Evolutionary conservation across 495 filamentous ascomycete genomes (phyloP).

Genomic region (Daldinia decipiens): DNA sequence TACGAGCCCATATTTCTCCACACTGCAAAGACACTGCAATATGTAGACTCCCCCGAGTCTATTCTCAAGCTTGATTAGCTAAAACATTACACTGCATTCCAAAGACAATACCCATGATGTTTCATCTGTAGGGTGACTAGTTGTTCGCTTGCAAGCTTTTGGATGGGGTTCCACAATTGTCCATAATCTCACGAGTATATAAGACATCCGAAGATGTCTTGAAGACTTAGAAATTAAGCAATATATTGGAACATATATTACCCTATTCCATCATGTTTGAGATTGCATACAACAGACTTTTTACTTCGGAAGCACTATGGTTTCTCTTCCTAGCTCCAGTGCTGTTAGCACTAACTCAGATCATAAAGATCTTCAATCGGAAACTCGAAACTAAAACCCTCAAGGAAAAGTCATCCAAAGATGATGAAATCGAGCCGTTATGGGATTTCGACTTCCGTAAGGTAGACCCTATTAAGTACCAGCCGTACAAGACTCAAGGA

Average conservation of each 20-base stretch:
- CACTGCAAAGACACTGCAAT: neutral
- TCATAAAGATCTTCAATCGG: neutral
- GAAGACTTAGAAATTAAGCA: neutral
- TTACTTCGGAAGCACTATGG: constrained; percentile 6
- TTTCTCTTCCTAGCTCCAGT: constrained; percentile 16
- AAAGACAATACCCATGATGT: neutral
- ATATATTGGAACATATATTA: neutral
- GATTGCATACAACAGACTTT: constrained; percentile 10
- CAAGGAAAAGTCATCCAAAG: neutral
- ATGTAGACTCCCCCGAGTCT: neutral
- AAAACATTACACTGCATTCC: neutral
- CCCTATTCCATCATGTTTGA: constrained; percentile 9
- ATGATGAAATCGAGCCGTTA: constrained; percentile 23
- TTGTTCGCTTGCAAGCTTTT: neutral
- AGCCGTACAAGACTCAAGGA: constrained; percentile 33
- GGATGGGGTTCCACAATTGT: neutral
- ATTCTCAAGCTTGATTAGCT: neutral
- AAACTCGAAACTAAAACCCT: neutral
- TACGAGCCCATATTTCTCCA: neutral
- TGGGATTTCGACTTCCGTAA: constrained; percentile 37
- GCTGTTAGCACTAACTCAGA: constrained; percentile 13
- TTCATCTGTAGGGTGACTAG: neutral
- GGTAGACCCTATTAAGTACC: constrained; percentile 28
- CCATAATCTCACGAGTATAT: neutral
- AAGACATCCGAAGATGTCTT: neutral